Conservation (phyloP, 139 green algal genomes). For the Marvania coccoides region DNA sequence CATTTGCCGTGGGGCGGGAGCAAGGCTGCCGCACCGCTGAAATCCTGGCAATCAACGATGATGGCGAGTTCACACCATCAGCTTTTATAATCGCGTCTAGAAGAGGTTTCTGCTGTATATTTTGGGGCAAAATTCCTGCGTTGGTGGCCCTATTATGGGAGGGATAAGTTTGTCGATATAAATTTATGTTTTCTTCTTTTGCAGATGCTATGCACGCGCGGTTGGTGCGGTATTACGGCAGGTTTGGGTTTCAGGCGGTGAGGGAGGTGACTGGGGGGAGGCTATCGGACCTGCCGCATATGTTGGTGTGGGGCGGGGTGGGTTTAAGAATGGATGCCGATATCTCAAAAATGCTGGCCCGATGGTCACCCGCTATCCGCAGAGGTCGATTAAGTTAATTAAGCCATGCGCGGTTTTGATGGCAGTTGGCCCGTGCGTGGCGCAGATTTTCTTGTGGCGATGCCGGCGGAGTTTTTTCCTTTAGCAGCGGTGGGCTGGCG, state of each 20-base stretch:
- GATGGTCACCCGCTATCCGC: conserved; percentile 45
- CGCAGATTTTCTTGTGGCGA: too few species aligned
- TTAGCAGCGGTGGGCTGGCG: too few species aligned
- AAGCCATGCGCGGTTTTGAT: too few species aligned
- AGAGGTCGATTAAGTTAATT: neutral
- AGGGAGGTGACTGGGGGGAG: conserved; percentile 34
- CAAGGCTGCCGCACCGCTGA: conserved; percentile 59
- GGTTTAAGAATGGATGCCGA: conserved; percentile 76
- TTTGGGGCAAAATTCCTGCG: neutral
- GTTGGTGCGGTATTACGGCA: conserved; percentile 54
- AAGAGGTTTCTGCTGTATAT: neutral
- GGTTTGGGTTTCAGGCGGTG: conserved; percentile 50
- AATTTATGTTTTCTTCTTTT: too few species aligned
- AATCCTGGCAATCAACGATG: conserved; percentile 80
- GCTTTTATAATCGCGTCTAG: too few species aligned
- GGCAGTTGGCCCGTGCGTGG: too few species aligned
- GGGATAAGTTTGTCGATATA: too few species aligned
- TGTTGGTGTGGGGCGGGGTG: conserved; percentile 74
- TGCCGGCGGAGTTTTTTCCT: too few species aligned
- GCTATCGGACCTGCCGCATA: conserved; percentile 35
- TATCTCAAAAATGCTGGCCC: conserved; percentile 34
- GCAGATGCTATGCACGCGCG: conserved; percentile 40
- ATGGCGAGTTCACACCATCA: too few species aligned
- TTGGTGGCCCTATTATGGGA: neutral
- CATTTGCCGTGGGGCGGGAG: conserved; percentile 47